These are phyloP conservation scores for Rhynchosporium graminicola DNA, from an alignment of 2,329 filamentous ascomycete genomes.

Conservation along the genomic window DNA sequence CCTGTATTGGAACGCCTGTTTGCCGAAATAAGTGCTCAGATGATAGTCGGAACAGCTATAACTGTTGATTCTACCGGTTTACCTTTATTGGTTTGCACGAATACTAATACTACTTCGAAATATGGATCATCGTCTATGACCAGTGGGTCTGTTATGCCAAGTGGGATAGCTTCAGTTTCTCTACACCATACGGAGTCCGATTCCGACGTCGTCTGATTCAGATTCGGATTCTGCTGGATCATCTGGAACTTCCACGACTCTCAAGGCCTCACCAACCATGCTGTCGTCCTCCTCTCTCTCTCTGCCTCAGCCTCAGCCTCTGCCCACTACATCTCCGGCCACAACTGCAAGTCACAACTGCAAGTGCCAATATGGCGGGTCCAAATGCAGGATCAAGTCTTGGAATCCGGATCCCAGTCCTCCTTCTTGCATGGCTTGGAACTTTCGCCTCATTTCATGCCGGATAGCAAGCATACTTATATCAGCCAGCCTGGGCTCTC, in stretches of 20 bases:
- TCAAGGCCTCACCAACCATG: too few species aligned
- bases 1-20: constrained; percentile 3
- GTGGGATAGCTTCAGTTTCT: constrained; percentile 9
- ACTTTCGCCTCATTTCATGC: constrained; percentile 1
- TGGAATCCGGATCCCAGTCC: constrained; percentile 4
- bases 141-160: background rate
- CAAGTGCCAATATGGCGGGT: background rate
- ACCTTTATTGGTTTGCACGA: constrained; percentile 1
- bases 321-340: background rate
- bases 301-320: background rate
- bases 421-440: constrained; percentile 20
- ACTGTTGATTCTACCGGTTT: background rate
- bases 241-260: background rate
- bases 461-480: background rate
- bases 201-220: background rate
- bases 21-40: constrained; percentile 6
- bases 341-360: background rate
- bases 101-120: background rate
- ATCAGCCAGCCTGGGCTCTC: background rate
- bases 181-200: background rate
- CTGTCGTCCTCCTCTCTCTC: too few species aligned
- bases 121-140: background rate
- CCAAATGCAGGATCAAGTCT: background rate
- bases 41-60: constrained; percentile 6
- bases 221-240: background rate